Evolutionary conservation across 257 asterid species (phyloP).

Genomic region (Osmanthus fragrans): DNA sequence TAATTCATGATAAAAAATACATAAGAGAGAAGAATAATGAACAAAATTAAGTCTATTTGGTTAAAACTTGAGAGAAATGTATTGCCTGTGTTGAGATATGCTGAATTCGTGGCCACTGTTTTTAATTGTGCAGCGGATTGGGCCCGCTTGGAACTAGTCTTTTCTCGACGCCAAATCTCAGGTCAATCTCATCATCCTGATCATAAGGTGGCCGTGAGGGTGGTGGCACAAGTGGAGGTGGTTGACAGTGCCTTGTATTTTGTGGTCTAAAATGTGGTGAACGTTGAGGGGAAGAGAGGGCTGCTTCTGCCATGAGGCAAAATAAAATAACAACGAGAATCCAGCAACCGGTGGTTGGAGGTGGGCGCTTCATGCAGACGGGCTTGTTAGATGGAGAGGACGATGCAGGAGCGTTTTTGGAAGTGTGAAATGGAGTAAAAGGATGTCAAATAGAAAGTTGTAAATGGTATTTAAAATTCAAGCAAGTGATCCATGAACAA

Average conservation of each 20-base stretch:
- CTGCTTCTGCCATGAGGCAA: slow-evolving; percentile 16
- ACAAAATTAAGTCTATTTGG: neutral
- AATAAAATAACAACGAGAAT: neutral
- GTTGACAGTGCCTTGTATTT: slow-evolving; percentile 14
- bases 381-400: slow-evolving; percentile 13
- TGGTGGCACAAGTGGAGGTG: slow-evolving; percentile 14
- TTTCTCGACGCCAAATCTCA: slow-evolving; percentile 32
- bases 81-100: too few relatives aligned
- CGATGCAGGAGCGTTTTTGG: neutral
- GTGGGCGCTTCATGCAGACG: slow-evolving; percentile 27
- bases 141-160: slow-evolving; percentile 43
- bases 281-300: slow-evolving; percentile 4
- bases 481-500: slow-evolving; percentile 46
- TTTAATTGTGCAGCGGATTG: slow-evolving; percentile 44
- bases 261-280: slow-evolving; percentile 12
- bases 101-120: neutral
- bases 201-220: slow-evolving; percentile 14
- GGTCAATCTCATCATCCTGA: slow-evolving; percentile 21
- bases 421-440: slow-evolving; percentile 5
- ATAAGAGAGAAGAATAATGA: neutral
- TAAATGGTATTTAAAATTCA: slow-evolving; percentile 38
- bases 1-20: neutral
- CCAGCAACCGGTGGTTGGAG: neutral
- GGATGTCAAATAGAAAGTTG: slow-evolving; percentile 19
- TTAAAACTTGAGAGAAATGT: too few relatives aligned